A percentile compares a stretch with the other conserved stretches of the same genome.
Conservation (phyloP, 495 filamentous ascomycete species). For the Rusavskia elegans region DNA sequence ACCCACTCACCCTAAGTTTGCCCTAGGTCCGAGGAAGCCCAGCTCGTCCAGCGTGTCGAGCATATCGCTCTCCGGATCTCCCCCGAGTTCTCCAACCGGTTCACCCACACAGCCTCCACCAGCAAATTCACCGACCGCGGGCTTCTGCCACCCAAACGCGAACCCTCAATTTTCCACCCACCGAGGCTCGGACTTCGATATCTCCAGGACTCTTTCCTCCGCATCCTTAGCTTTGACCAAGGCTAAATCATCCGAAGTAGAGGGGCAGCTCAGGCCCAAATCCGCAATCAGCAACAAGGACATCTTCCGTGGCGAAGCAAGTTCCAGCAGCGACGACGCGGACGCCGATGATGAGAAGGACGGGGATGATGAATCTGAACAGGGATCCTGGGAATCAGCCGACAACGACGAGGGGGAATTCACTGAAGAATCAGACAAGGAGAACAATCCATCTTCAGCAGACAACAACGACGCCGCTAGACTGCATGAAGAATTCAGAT, state of each 20-base stretch:
- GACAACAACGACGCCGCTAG: neutral
- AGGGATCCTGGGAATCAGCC: neutral
- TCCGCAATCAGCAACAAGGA: neutral
- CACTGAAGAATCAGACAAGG: neutral
- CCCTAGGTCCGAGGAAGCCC: neutral
- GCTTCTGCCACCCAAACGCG: neutral
- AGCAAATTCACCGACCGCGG: neutral
- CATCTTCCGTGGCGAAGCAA: neutral
- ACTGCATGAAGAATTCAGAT: neutral
- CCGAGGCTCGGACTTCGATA: neutral
- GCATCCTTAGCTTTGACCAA: neutral
- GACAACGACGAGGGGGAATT: neutral
- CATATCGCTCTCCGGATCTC: neutral
- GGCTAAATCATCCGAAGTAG: neutral
- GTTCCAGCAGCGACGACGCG: neutral
- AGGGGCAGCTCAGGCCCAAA: neutral
- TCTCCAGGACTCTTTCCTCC: neutral
- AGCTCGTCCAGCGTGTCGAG: neutral
- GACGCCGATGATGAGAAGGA: neutral
- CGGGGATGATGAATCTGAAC: too few species aligned
- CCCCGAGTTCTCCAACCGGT: neutral
- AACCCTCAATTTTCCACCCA: neutral
- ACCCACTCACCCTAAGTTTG: neutral
- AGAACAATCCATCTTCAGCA: neutral
- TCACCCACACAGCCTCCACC: neutral